Percentiles rank a stretch among this genome's conserved stretches.
phyloP scores from a whole-genome alignment of 179 eudicot genomes.

The Actinidia chinensis region DNA sequence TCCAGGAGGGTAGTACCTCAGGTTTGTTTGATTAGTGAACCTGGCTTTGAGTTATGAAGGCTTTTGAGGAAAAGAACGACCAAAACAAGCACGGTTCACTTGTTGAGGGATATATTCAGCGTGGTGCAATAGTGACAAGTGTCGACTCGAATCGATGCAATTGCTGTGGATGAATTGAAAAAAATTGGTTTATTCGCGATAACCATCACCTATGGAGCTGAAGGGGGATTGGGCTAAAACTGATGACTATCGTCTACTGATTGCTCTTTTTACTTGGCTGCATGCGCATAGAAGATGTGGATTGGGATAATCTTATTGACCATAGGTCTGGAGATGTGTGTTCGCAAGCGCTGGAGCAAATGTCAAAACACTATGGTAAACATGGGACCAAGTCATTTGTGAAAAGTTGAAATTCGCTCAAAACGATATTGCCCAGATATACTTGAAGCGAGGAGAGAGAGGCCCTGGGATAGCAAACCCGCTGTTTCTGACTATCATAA shows the following conservation, averaged over 20 bases:
- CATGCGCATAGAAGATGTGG: conserved; percentile 67
- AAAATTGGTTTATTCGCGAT: conserved; percentile 24
- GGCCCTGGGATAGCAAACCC: conserved; percentile 51
- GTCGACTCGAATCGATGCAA: neutral
- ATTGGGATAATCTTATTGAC: conserved; percentile 65
- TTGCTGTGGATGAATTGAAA: conserved; percentile 23
- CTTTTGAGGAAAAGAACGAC: conserved; percentile 21
- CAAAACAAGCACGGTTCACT: conserved; percentile 20
- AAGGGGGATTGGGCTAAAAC: conserved; percentile 21
- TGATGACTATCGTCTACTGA: conserved; percentile 50
- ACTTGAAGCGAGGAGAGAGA: conserved; percentile 49
- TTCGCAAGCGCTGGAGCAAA: conserved; percentile 56
- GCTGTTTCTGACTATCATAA: neutral
- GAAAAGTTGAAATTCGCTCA: conserved; percentile 62
- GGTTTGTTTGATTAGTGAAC: conserved; percentile 22
- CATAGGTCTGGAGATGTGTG: conserved; percentile 44
- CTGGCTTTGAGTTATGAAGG: conserved; percentile 15
- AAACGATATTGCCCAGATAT: conserved; percentile 52
- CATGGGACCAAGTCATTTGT: conserved; percentile 45
- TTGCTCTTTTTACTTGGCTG: conserved; percentile 48
- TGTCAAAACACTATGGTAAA: conserved; percentile 56
- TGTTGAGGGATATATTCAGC: conserved; percentile 25
- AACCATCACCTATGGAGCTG: conserved; percentile 23
- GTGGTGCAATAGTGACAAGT: conserved; percentile 22
- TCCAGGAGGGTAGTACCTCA: conserved; percentile 22